Evolutionary conservation across 306 rosid species (phyloP), one percentile per base, ranked within the genome.

Genomic region (Cyamopsis tetragonoloba): DNA sequence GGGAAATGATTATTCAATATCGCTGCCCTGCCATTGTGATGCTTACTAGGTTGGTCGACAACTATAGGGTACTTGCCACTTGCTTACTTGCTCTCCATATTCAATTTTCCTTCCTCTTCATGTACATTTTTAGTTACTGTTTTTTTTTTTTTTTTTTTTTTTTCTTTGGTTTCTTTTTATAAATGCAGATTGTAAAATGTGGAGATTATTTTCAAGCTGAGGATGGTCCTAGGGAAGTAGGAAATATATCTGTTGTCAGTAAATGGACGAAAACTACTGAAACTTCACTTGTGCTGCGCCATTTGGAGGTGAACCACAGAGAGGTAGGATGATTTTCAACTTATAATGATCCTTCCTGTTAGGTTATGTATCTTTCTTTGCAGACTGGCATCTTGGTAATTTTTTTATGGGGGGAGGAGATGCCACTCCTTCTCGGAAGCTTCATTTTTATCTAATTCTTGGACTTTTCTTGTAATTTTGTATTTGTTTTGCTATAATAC

Each of bases 181-280:
- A n/a, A n/a, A n/a, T n/a, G n/a, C n/a, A 89, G 95, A 78, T 51
- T 72, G 79, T 80, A 4, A 89, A 92, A 59, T 93, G 99, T 77
- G 97, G 95, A 64, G 92, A 93, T 81, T 93, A 93, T 73, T 93
- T 83, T 76, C 96, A 85, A 79, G 84, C 96, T 15, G 97, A 93
- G 81, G 87, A 83, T 84, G 85, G 97, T 58, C 88, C 97, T 30
- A 86, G 96, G 76, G 96, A 88, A 62, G 82, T 88, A 48, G 96
- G 99, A 48, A 85, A 90, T 80, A 79, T 90, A 66, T 73, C 79
- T 47, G 65, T 86, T 26, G n/a, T 50, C 60, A 61, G 88, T 68
- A 86, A 93, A 81, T 90, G 97, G 97, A 57, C 49, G 58, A 82
- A 68, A 72, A 41, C 84, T 54, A 85, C 91, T 24, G 81, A 79